Percentiles rank a stretch among this genome's conserved stretches.
These are phyloP conservation scores for Heliosperma pusillum DNA, from an alignment of 148 eudicot species.

Conservation along the genomic window DNA sequence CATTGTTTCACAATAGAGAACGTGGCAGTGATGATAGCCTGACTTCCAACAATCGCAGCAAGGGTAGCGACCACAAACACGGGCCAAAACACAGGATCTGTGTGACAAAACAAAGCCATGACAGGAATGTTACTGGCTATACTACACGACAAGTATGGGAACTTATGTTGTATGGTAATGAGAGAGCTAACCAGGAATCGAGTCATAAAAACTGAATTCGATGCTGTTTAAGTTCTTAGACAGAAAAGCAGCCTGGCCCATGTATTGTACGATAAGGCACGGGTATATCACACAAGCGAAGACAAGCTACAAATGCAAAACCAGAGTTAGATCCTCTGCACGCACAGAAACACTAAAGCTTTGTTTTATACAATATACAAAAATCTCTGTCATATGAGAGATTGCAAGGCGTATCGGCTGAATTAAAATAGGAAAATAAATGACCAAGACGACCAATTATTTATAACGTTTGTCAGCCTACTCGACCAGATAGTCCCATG, in stretches of 20 bases:
- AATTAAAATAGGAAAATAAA: too few relatives aligned
- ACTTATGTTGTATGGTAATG: background rate
- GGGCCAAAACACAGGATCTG: slow-evolving; percentile 79
- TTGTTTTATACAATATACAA: too few relatives aligned
- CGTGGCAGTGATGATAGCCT: slow-evolving; percentile 90
- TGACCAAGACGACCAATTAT: too few relatives aligned
- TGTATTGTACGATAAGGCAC: slow-evolving; percentile 86
- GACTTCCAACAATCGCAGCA: slow-evolving; percentile 92
- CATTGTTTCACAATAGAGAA: slow-evolving; percentile 94
- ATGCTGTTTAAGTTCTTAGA: slow-evolving; percentile 51
- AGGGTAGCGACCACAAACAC: slow-evolving; percentile 86
- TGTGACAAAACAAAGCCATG: slow-evolving; percentile 23
- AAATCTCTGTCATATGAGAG: too few relatives aligned
- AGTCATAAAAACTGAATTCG: slow-evolving; percentile 62
- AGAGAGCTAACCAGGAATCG: slow-evolving; percentile 72
- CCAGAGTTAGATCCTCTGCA: slow-evolving; percentile 11
- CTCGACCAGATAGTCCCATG: too few relatives aligned
- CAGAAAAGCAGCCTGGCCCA: slow-evolving; percentile 97
- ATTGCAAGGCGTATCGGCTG: too few relatives aligned
- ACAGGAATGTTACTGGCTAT: slow-evolving; percentile 9
- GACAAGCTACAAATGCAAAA: slow-evolving; percentile 60
- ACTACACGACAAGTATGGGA: slow-evolving; percentile 1
- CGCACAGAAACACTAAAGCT: background rate
- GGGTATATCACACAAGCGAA: slow-evolving; percentile 74
- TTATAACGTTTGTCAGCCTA: too few relatives aligned